phyloP scores from a whole-genome alignment of 78 protist species.

The Chrysochromulina parva region DNA sequence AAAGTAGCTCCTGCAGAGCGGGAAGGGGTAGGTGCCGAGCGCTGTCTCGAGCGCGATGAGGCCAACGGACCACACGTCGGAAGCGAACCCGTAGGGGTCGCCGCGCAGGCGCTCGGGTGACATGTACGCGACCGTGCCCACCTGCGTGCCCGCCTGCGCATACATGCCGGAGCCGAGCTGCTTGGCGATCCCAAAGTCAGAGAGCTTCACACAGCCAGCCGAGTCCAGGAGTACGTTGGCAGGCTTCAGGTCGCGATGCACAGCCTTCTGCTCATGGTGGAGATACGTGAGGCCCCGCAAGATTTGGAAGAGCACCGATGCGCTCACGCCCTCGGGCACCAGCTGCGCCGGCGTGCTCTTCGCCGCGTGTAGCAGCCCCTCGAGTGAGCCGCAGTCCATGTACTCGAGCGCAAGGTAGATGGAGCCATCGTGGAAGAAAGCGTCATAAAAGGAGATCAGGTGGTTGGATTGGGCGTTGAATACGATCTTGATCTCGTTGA shows the following conservation, averaged over 20 bases:
- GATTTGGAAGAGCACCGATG: neutral
- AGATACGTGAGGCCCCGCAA: slow-evolving; percentile 51
- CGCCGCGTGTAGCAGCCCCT: neutral
- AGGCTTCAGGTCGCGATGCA: slow-evolving; percentile 77
- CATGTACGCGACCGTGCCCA: slow-evolving; percentile 88
- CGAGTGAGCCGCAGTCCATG: slow-evolving; percentile 2
- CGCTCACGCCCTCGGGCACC: neutral
- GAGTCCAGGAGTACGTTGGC: slow-evolving; percentile 68
- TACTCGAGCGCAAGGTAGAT: slow-evolving; percentile 62
- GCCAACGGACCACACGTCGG: slow-evolving; percentile 60
- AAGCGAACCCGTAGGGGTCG: neutral
- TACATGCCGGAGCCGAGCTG: slow-evolving; percentile 29
- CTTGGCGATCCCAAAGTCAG: slow-evolving; percentile 77
- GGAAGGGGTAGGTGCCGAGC: neutral
- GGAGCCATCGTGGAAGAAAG: slow-evolving; percentile 67
- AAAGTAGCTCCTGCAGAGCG: neutral
- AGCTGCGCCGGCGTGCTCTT: neutral
- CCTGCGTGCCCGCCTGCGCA: slow-evolving; percentile 44
- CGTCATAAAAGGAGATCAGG: slow-evolving; percentile 60
- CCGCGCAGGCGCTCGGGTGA: slow-evolving; percentile 76
- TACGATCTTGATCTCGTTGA: slow-evolving; percentile 85
- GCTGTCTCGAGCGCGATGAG: slow-evolving; percentile 29
- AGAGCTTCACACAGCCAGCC: slow-evolving; percentile 49
- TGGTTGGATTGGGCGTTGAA: slow-evolving; percentile 70
- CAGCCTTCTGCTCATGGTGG: neutral